Base-by-base conservation (phyloP, 495 filamentous ascomycete genomes). In the Penicillium cataractarum region DNA sequence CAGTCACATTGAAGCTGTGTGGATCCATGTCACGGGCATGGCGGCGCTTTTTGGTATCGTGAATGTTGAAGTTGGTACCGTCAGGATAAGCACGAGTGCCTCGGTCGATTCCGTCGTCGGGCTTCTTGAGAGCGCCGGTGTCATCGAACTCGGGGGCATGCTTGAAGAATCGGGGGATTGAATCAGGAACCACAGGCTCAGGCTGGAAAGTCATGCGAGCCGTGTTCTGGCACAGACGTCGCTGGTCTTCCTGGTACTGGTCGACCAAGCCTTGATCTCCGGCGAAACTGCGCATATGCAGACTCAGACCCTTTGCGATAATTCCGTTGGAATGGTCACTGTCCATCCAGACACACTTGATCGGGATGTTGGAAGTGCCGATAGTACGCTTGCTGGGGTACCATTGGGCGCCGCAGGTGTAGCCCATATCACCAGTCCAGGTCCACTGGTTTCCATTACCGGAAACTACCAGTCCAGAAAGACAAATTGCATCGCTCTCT, bases 231-330 rank as follows among this genome's bases (percentile, higher is more conserved):
- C 40, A 42, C n/a, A 42, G 40, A 19, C 40, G 40, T 42, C 40
- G n/a, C 40, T 42, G 40, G 40, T 42, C 40, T 19, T 42, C 40
- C n/a, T 42, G 15, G 40, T 42, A 42, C 40, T 42, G 40, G n/a
- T 42, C n/a, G 40, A 42, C 40, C 40, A 42, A 42, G 40, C 40
- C 40, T 42, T 42, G 40, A 17, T 42, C 40, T 42, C 40, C 40
- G 6, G 40, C 40, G n/a, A 42, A 42, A 19, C 40, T 42, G 40
- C n/a, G 40, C 40, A 42, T 42, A 9, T 42, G 40, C 5, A 42
- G 40, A n/a, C 40, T 42, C n/a, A 42, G 40, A 7, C 40, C 40
- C 40, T 42, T 42, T 19, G 40, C 40, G 19, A 42, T 42, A 17
- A 42, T 42, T 19, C 40, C 40, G n/a, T 42, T 42, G 40, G 13